A percentile compares a stretch with the other conserved stretches of the same genome.
Conservation (phyloP, 257 asterid genomes). For the Solanum gandarillasii region DNA sequence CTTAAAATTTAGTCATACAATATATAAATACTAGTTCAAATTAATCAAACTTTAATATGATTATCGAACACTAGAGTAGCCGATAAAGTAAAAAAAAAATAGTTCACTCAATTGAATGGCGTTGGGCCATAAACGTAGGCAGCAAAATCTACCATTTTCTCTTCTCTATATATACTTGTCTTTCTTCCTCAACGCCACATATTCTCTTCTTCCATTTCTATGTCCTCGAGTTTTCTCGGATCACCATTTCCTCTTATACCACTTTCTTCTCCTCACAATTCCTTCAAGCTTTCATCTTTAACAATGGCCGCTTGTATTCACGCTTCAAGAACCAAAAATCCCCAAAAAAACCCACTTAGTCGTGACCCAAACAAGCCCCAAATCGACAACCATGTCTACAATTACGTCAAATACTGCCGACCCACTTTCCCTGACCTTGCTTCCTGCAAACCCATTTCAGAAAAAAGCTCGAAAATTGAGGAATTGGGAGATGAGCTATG, state of each 20-base stretch:
- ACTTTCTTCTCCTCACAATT: neutral
- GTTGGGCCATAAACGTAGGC: neutral
- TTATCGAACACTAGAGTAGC: rapidly evolving
- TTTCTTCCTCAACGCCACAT: neutral
- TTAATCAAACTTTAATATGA: too few relatives aligned
- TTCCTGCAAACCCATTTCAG: conserved; percentile 27
- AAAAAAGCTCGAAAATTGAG: neutral
- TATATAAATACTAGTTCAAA: rapidly evolving
- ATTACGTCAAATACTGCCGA: conserved; percentile 31
- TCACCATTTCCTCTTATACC: conserved; percentile 13
- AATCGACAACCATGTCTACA: conserved; percentile 23
- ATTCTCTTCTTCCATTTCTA: conserved; percentile 5
- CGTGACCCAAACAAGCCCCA: conserved; percentile 14
- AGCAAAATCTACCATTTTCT: neutral
- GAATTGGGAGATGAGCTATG: conserved; percentile 31
- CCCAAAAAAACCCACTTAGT: conserved; percentile 10
- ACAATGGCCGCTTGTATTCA: conserved; percentile 62
- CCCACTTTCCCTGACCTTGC: conserved; percentile 27
- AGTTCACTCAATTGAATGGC: neutral
- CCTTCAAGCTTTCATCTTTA: conserved; percentile 4
- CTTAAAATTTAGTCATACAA: too few relatives aligned
- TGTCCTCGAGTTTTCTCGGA: conserved; percentile 34
- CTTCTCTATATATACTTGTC: conserved; percentile 11
- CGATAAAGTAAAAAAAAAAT: neutral
- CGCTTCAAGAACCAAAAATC: conserved; percentile 39